Conservation (phyloP, 495 filamentous ascomycete species). For the Lasiosphaeriaceae sp. region DNA sequence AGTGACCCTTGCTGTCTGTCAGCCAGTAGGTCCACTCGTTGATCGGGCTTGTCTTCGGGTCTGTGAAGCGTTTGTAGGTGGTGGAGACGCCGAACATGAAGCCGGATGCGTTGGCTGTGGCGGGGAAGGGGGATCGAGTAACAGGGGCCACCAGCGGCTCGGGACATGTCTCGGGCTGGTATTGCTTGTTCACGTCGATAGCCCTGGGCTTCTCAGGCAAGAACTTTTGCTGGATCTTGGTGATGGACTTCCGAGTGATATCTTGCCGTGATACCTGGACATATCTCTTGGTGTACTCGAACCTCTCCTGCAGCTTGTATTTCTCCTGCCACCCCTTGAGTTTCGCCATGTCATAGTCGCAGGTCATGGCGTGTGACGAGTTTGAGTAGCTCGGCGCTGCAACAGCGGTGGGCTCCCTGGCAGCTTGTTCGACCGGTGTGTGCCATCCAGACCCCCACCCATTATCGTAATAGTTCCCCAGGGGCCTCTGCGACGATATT, state of each 20-base stretch:
- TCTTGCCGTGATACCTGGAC: constrained; percentile 40
- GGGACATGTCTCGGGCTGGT: constrained; percentile 37
- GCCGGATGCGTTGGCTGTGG: constrained; percentile 42
- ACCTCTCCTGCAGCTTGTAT: constrained; percentile 42
- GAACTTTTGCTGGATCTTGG: constrained; percentile 40
- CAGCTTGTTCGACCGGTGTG: constrained; percentile 3
- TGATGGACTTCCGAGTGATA: constrained; percentile 44
- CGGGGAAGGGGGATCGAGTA: constrained; percentile 42
- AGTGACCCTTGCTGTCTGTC: constrained; percentile 27
- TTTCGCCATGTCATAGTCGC: constrained; percentile 41
- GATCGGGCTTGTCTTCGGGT: constrained; percentile 47
- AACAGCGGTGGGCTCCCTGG: constrained; percentile 10
- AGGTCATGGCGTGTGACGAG: constrained; percentile 33
- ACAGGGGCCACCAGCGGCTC: constrained; percentile 47
- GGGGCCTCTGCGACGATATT: constrained; percentile 28
- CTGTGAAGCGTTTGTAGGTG: constrained; percentile 50
- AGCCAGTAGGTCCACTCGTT: constrained; percentile 60
- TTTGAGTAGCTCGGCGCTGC: constrained; percentile 11
- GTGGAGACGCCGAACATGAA: constrained; percentile 61
- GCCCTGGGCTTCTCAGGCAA: constrained; percentile 40
- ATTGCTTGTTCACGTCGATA: constrained; percentile 41
- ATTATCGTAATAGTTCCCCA: constrained; percentile 9
- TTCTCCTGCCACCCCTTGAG: constrained; percentile 37
- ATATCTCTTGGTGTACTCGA: constrained; percentile 52
- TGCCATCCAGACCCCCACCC: constrained; percentile 3